These are phyloP conservation scores for Oryza glumipatula DNA, from an alignment of 176 grass and related monocot species.

Conservation along the genomic window DNA sequence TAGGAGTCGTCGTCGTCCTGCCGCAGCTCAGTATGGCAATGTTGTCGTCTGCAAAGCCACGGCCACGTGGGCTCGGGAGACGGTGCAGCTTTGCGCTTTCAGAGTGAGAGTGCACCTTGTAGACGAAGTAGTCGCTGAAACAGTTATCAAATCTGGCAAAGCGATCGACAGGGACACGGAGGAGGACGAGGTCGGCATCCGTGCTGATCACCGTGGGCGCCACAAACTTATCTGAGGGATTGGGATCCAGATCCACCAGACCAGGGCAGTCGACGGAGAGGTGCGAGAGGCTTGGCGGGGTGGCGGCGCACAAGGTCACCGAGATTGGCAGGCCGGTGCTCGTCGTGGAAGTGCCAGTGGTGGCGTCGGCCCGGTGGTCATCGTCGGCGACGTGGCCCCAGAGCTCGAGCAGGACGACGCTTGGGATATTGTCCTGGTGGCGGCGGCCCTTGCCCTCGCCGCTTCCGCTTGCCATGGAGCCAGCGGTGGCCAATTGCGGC, in stretches of 20 bases:
- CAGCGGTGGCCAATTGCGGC: too few species aligned
- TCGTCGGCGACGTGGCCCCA: too few species aligned
- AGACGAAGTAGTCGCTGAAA: too few species aligned
- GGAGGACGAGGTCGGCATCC: neutral
- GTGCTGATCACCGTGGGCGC: neutral
- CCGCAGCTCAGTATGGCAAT: neutral
- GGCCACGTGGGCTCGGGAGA: neutral
- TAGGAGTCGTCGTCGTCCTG: neutral
- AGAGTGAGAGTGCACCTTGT: neutral
- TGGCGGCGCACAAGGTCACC: neutral
- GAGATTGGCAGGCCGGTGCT: neutral
- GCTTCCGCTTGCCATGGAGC: too few species aligned
- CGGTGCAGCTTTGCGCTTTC: neutral
- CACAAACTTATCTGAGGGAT: neutral
- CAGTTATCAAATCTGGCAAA: too few species aligned
- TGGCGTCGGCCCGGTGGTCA: too few species aligned
- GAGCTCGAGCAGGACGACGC: too few species aligned
- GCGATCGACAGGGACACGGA: neutral
- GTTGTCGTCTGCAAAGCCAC: neutral
- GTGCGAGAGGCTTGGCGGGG: neutral
- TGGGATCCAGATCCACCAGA: neutral
- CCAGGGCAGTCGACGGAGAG: constrained; percentile 5
- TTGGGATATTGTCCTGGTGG: too few species aligned
- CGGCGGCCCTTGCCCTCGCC: too few species aligned
- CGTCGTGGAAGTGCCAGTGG: neutral